Evolutionary conservation across 345 rosid genomes (phyloP), one percentile per base, ranked within the genome.

Genomic region (Salix koriyanagi): DNA sequence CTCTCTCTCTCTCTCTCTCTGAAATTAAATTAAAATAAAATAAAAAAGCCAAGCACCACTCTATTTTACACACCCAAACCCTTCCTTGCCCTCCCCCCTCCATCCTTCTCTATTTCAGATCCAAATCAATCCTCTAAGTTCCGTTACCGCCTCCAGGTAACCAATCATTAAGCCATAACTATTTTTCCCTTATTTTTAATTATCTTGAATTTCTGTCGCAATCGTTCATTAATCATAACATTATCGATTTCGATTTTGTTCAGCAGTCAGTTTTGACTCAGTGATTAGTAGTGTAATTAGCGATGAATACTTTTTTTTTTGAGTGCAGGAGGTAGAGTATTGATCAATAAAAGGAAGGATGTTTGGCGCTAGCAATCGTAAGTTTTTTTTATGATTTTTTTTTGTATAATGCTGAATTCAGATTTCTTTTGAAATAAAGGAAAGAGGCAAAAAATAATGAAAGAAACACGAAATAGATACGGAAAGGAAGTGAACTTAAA

Each of bases 291-390:
- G 14, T 46, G 18, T 46, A 58, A 58, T 58, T 56, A n/a, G 62
- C 23, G 28, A 30, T 75, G 3, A 65, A 13, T 8, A 56, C 37
- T 44, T 71, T 0, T 64, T n/a, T 37, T 64, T 80, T 67, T 30
- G 71, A 72, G 78, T 74, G 79, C 67, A 54, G 67, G 79, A 77
- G 67, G 70, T 70, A 69, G 71, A 65, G 14, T 42, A 50, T 52
- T 50, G 69, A 54, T 71, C 66, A 71, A 46, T 34, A 32, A 41
- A 34, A 75, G 77, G 61, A n/a, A 87, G 68, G 77, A 90, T 92
- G 97, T 91, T 88, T 41, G 90, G 84, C 30, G 77, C 89, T 25
- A 80, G 88, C 18, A 87, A 72, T 62, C 83, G 95, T 91, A 82
- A 86, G 97, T 82, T 58, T 23, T 76, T 36, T 42, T 28, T 41